Evolutionary conservation across 2,329 filamentous ascomycete genomes (phyloP), one percentile per base, ranked within the genome.

Genomic region (Fusarium multiceps): DNA sequence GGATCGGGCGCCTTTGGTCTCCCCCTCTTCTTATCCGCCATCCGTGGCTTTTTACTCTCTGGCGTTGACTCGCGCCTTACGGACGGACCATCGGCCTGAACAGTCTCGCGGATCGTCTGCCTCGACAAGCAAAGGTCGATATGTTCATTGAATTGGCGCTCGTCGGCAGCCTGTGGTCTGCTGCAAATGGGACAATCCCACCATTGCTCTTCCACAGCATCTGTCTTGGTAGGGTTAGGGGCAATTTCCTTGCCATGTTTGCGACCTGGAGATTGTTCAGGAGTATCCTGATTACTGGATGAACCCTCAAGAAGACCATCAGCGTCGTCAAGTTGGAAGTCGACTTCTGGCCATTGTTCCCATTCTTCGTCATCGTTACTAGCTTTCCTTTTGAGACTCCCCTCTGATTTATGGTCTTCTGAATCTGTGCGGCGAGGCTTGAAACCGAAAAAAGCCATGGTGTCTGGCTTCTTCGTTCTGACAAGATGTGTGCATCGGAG

Each of bases 151-250:
- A 98, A 97, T 1, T 82, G 82, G 47, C 85, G 86, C 77, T 98
- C 93, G 51, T 95, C 86, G 0, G 93, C 88, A 1, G 83, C 75
- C 75, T 98, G 94, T 0, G 93, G 90, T 18, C 90, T 84, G n/a
- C 83, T 81, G 78, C 96, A 99, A 46, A 98, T 92, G 0, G 96
- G 96, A 78, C 96, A 99, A 40, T 91, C 86, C 94, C 94, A 98
- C 78, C 84, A 85, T 48, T 89, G 83, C 55, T 86, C 81, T 55
- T 81, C 78, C 12, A 77, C 75, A 7, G 72, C 48, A 14, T 69
- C 55, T 21, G 74, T 68, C 60, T 79, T 81, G 50, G 75, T 81
- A 6, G 81, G 81, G 66, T 84, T 85, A 4, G 85, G 81, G 1
- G 81, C 72, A 32, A 87, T 82, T 69, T 89, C 87, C 64, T 86